Conservation (phyloP, 345 rosid genomes). For the Acer campestre region DNA sequence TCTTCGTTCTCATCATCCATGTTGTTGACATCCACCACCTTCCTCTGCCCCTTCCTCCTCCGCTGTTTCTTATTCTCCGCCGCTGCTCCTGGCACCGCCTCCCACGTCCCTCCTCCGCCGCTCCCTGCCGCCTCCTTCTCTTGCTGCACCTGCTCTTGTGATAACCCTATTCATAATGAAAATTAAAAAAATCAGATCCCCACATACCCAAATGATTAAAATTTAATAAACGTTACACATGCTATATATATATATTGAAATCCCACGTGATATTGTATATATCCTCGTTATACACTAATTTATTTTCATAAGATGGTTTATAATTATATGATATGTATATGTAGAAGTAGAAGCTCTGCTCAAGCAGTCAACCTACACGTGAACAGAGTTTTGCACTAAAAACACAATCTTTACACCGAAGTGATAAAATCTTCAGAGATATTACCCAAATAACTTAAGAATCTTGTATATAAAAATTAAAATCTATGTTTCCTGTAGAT, state of each 20-base stretch:
- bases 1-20: conserved; percentile 50
- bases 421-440: background rate
- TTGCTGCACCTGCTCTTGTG: conserved; percentile 85
- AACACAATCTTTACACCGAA: background rate
- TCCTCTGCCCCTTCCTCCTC: conserved; percentile 48
- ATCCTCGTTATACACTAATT: background rate
- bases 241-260: background rate
- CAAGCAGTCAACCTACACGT: background rate
- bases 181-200: background rate
- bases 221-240: background rate
- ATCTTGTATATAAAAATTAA: background rate
- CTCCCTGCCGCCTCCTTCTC: conserved; percentile 67
- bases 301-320: no score
- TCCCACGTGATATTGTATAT: background rate
- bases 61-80: conserved; percentile 40
- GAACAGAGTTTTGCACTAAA: background rate
- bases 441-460: conserved; percentile 3
- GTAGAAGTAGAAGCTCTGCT: background rate
- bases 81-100: conserved; percentile 30
- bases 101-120: conserved; percentile 61
- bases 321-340: no score
- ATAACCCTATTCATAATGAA: conserved; percentile 55
- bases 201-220: background rate
- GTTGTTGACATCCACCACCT: conserved; percentile 39
- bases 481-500: background rate